Conservation (phyloP, 192 early-diverging fungal species). For the Chytriomyces sp. region DNA sequence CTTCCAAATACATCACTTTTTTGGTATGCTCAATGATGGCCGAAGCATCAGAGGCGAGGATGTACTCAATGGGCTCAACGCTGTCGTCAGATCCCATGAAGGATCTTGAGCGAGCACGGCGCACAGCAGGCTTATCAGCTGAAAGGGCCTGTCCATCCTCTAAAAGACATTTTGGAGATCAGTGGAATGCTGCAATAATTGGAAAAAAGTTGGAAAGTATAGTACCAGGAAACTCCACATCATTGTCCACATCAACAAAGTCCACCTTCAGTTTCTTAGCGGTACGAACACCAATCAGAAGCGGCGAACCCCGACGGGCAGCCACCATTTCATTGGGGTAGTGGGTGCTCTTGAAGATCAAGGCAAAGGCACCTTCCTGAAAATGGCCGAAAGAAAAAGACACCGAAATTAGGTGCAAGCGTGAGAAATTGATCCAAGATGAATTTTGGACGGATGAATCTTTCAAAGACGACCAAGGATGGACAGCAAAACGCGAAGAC, state of each 20-base stretch:
- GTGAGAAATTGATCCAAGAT: neutral
- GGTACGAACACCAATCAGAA: conserved; percentile 68
- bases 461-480: no score
- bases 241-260: conserved; percentile 68
- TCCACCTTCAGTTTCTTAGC: conserved; percentile 70
- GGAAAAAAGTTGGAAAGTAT: neutral
- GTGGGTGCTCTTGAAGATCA: conserved; percentile 65
- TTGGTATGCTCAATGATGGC: conserved; percentile 76
- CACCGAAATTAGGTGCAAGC: neutral
- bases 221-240: conserved; percentile 29
- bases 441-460: neutral
- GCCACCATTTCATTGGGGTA: conserved; percentile 66
- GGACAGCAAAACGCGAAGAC: neutral
- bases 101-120: conserved; percentile 58
- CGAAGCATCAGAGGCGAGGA: conserved; percentile 67
- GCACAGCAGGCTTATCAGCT: conserved; percentile 44
- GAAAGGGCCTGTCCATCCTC: conserved; percentile 4
- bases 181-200: neutral
- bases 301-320: conserved; percentile 65
- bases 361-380: conserved; percentile 67
- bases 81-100: conserved; percentile 65
- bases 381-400: conserved; percentile 4
- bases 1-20: conserved; percentile 68
- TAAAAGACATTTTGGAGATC: neutral
- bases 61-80: conserved; percentile 64